phyloP scores from a whole-genome alignment of 2,329 filamentous ascomycete species.

The Colletotrichum caudatum region DNA sequence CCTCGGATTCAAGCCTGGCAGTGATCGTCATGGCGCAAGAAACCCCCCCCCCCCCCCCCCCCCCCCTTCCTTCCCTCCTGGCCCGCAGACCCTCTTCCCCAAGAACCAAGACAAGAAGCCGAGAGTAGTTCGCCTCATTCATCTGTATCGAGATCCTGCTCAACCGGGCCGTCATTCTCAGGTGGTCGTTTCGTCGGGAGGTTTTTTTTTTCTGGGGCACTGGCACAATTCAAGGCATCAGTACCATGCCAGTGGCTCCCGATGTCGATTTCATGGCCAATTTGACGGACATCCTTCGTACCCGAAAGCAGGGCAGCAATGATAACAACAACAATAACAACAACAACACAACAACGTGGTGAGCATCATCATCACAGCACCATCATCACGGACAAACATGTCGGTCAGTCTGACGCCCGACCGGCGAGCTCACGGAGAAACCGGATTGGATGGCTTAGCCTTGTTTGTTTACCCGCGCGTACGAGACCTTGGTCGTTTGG shows the following conservation, averaged over 20 bases:
- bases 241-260: slow-evolving; percentile 20
- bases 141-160: slow-evolving; percentile 38
- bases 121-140: slow-evolving; percentile 9
- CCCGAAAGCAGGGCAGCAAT: neutral
- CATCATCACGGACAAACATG: neutral
- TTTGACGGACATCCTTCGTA: slow-evolving; percentile 21
- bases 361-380: neutral
- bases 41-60: slow-evolving; percentile 14
- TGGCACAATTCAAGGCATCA: slow-evolving; percentile 28
- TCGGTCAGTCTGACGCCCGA: slow-evolving; percentile 24
- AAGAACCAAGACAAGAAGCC: neutral
- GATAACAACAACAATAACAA: slow-evolving; percentile 22
- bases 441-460: slow-evolving; percentile 26
- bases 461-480: slow-evolving; percentile 38
- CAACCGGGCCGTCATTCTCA: slow-evolving; percentile 22
- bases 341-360: neutral
- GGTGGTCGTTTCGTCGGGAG: neutral
- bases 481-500: slow-evolving; percentile 12
- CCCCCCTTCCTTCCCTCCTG: too few relatives aligned
- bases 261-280: slow-evolving; percentile 29
- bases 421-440: slow-evolving; percentile 17
- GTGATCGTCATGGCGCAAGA: slow-evolving; percentile 35
- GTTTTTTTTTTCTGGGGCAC: slow-evolving; percentile 25
- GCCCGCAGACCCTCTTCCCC: slow-evolving; percentile 18
- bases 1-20: slow-evolving; percentile 32